Percentiles rank a stretch among this genome's conserved stretches.
These are phyloP conservation scores for Cudoniella acicularis DNA, from an alignment of 495 filamentous ascomycete genomes.

Conservation along the genomic window DNA sequence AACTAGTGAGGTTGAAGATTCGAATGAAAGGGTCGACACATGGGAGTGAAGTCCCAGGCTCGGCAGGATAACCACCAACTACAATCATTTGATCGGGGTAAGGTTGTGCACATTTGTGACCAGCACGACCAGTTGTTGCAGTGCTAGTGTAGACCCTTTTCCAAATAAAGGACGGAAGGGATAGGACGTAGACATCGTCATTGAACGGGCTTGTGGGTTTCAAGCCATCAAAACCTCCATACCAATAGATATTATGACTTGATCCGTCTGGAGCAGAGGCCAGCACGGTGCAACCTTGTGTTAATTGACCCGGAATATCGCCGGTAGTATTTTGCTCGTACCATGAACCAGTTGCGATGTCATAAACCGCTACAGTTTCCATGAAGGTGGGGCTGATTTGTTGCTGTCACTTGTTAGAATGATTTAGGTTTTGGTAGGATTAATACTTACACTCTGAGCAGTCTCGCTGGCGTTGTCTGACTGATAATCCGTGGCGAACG, in stretches of 20 bases:
- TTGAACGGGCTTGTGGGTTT: slow-evolving; percentile 31
- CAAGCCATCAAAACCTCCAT: slow-evolving; percentile 61
- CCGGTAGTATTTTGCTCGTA: slow-evolving; percentile 59
- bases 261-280: slow-evolving; percentile 57
- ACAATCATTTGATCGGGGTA: slow-evolving; percentile 73
- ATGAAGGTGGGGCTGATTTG: slow-evolving; percentile 56
- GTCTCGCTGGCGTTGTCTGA: slow-evolving; percentile 32
- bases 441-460: slow-evolving; percentile 39
- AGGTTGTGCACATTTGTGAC: slow-evolving; percentile 62
- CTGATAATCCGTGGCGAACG: slow-evolving; percentile 25
- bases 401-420: slow-evolving; percentile 18
- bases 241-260: slow-evolving; percentile 71
- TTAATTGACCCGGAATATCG: slow-evolving; percentile 46
- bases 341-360: slow-evolving; percentile 53
- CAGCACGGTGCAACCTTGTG: slow-evolving; percentile 64
- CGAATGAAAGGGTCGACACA: slow-evolving; percentile 52
- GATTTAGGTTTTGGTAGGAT: background rate
- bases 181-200: slow-evolving; percentile 72
- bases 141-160: slow-evolving; percentile 51
- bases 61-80: slow-evolving; percentile 51
- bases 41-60: slow-evolving; percentile 7
- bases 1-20: slow-evolving; percentile 61
- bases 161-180: slow-evolving; percentile 77
- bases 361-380: slow-evolving; percentile 64
- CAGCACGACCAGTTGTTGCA: slow-evolving; percentile 47